These are phyloP conservation scores for Daldinia sp. DNA, from an alignment of 2,329 filamentous ascomycete genomes.

Conservation along the genomic window DNA sequence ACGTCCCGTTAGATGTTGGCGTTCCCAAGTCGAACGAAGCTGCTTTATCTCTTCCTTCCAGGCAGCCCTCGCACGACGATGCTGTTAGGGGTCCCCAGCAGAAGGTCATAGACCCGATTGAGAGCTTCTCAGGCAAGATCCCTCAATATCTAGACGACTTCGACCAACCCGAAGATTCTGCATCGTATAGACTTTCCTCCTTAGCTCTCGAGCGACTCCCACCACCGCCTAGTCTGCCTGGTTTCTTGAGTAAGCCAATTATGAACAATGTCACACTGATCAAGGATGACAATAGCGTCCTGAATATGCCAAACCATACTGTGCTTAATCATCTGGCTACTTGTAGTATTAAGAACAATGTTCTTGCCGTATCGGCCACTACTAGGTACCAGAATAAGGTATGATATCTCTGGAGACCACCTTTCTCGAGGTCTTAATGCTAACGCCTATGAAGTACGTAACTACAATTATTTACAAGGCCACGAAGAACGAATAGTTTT, in stretches of 20 bases:
- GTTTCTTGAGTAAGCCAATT: constrained; percentile 94
- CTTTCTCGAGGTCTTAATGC: constrained; percentile 55
- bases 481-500: constrained; percentile 65
- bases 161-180: constrained; percentile 84
- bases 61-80: constrained; percentile 56
- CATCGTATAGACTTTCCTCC: constrained; percentile 78
- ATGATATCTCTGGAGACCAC: constrained; percentile 43
- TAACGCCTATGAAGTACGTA: constrained; percentile 75
- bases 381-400: constrained; percentile 98
- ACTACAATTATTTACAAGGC: constrained; percentile 99
- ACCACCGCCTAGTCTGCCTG: constrained; percentile 84
- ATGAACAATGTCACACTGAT: constrained; percentile 90
- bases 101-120: constrained; percentile 67
- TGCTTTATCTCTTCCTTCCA: constrained; percentile 49
- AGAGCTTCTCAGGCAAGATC: constrained; percentile 77
- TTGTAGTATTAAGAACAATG: constrained; percentile 97
- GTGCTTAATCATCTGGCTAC: constrained; percentile 96
- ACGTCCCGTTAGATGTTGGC: constrained; percentile 49
- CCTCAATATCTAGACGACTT: constrained; percentile 89
- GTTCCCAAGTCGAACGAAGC: constrained; percentile 49
- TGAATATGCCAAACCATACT: constrained; percentile 97
- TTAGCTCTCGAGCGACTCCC: constrained; percentile 82
- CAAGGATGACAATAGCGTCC: constrained; percentile 97
- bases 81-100: constrained; percentile 61
- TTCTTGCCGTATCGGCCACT: constrained; percentile 93